Evolutionary conservation across 768 basidiomycete species (phyloP).

Genomic region (Hortiboletus campestris): DNA sequence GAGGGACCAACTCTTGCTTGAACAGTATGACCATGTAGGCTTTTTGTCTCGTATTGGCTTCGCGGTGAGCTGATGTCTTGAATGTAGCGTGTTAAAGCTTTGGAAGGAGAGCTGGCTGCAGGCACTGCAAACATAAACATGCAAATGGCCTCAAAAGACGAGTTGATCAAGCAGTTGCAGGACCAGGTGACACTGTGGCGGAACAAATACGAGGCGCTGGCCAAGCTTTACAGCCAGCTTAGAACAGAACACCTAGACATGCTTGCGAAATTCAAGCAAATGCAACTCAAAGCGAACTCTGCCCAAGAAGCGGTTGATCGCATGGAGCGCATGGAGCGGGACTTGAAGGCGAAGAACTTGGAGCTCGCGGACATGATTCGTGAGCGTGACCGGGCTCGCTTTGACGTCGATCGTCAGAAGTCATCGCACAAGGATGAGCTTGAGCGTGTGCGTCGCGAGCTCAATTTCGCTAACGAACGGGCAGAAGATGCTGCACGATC

Average conservation of each 20-base stretch:
- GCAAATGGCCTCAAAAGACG: constrained; percentile 90
- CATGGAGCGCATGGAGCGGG: constrained; percentile 99
- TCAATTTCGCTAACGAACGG: constrained; percentile 95
- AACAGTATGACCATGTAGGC: constrained; percentile 90
- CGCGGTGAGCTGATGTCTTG: constrained; percentile 5
- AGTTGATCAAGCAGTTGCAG: constrained; percentile 91
- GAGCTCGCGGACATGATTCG: constrained; percentile 99
- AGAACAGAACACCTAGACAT: constrained; percentile 97
- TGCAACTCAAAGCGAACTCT: constrained; percentile 97
- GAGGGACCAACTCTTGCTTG: constrained; percentile 94
- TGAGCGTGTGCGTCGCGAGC: constrained; percentile 87
- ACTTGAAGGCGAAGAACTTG: constrained; percentile 97
- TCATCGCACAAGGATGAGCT: constrained; percentile 93
- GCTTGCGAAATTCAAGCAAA: constrained; percentile 93
- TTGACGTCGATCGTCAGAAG: constrained; percentile 92
- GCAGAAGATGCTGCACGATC: constrained; percentile 89
- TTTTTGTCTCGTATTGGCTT: background rate
- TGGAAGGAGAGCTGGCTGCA: constrained; percentile 84
- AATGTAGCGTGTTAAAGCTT: constrained; percentile 85
- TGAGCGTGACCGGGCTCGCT: constrained; percentile 92
- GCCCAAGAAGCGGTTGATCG: constrained; percentile 97
- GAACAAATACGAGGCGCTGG: constrained; percentile 97
- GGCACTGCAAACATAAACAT: constrained; percentile 75
- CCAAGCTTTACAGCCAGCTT: constrained; percentile 97
- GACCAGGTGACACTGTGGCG: constrained; percentile 97